These are phyloP conservation scores for Neoascochyta sp. DNA, from an alignment of 2,329 filamentous ascomycete species.

Conservation along the genomic window DNA sequence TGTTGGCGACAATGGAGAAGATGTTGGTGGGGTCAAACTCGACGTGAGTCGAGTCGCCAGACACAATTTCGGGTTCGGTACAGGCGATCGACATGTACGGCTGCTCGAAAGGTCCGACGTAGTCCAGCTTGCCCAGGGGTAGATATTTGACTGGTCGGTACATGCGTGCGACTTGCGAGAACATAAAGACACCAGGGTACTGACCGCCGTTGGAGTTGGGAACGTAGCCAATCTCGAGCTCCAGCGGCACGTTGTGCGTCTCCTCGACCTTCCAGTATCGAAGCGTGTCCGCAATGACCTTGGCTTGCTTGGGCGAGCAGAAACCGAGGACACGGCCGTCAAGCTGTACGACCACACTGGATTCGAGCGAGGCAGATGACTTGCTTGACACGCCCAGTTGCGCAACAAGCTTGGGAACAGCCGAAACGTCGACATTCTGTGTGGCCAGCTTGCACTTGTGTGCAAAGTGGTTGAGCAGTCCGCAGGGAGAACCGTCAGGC, in stretches of 20 bases:
- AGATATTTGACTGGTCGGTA: constrained; percentile 89
- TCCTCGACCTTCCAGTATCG: constrained; percentile 95
- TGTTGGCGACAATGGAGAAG: constrained; percentile 93
- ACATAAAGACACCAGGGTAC: constrained; percentile 93
- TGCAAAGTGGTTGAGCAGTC: constrained; percentile 87
- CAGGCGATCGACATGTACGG: constrained; percentile 98
- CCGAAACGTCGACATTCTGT: constrained; percentile 66
- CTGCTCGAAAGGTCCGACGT: constrained; percentile 89
- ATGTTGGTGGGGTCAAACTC: constrained; percentile 95
- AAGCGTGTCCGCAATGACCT: constrained; percentile 77
- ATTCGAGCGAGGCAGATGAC: constrained; percentile 73
- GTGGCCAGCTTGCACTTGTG: constrained; percentile 94
- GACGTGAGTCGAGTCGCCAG: constrained; percentile 88
- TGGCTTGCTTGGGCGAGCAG: constrained; percentile 80
- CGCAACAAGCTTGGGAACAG: constrained; percentile 67
- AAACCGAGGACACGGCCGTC: constrained; percentile 88
- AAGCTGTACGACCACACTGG: constrained; percentile 84
- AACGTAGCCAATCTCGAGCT: constrained; percentile 89
- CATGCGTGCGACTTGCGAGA: constrained; percentile 80
- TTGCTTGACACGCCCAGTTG: constrained; percentile 74
- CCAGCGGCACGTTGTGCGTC: constrained; percentile 70
- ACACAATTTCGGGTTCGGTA: constrained; percentile 78
- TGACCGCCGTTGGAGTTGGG: constrained; percentile 87
- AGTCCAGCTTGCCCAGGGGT: constrained; percentile 79
- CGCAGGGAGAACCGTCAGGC: constrained; percentile 91